Evolutionary conservation across 306 rosid species (phyloP), one percentile per base, ranked within the genome.

Genomic region (Fagus sylvatica): DNA sequence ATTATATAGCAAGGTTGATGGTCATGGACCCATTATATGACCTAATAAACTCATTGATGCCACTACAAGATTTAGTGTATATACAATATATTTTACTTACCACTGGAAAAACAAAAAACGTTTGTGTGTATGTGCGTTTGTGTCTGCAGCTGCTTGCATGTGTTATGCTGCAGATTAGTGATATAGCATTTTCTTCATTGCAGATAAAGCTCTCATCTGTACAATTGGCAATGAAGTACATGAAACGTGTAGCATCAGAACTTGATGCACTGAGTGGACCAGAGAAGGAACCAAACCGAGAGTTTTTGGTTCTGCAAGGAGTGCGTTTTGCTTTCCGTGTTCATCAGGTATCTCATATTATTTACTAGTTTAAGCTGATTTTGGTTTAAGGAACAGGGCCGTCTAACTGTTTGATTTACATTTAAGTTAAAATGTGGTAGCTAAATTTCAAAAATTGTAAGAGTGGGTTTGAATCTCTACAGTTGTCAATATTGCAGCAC

Each of bases 191-290:
- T 79, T 69, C 74, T 1, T 61, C 40, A 54, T 71, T 84, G 82
- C 88, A 92, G 98, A 94, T 92, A 74, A 94, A 94, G 90, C 96
- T 92, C 78, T 90, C 98, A 71, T 94, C 97, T 7, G 98, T 92
- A 5, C 98, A 94, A 80, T 82, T 94, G 65, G 97, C 97, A 65
- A 89, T 85, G 85, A 94, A 89, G 88, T 92, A 92, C 68, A 94
- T 94, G 97, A 92, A 92, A 54, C 97, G 94, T 13, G 97, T 94
- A 56, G 93, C 91, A 69, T 81, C 94, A 12, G 98, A 91, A 75
- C 97, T 94, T 74, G 96, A 94, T 80, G 85, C 78, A n/a, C 28
- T 94, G 84, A 82, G 80, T 36, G 93, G 89, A 78, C 91, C 94
- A 16, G 98, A 92, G 51, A 94, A 90, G 70, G 98, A 94, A 82